phyloP scores from a whole-genome alignment of 805 yeast species.

The Zygosaccharomyces lentus region DNA sequence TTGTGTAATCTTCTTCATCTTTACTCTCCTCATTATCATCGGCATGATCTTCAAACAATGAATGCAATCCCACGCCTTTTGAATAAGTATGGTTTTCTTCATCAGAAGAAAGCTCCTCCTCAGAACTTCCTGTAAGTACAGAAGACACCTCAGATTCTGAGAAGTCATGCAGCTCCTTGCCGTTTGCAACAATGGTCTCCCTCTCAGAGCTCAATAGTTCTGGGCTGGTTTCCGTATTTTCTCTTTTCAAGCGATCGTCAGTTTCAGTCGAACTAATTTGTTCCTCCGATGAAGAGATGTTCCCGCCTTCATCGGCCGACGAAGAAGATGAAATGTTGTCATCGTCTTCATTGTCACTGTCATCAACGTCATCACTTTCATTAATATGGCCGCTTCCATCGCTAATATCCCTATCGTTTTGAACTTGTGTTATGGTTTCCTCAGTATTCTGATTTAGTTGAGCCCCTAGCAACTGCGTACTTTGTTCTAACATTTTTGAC shows the following conservation, averaged over 20 bases:
- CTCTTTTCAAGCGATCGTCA: conserved; percentile 7
- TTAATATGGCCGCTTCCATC: conserved; percentile 17
- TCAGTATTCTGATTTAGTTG: conserved; percentile 50
- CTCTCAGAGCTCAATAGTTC: conserved; percentile 11
- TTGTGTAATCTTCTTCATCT: conserved; percentile 23
- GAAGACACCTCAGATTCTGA: conserved; percentile 14
- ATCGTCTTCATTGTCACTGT: conserved; percentile 14
- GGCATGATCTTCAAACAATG: conserved; percentile 16
- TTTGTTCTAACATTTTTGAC: conserved; percentile 82
- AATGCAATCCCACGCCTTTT: conserved; percentile 16
- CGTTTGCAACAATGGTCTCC: conserved; percentile 7
- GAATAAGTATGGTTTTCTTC: conserved; percentile 15
- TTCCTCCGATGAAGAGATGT: conserved; percentile 20
- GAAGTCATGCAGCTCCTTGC: neutral
- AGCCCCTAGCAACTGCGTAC: conserved; percentile 84
- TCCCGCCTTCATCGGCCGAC: conserved; percentile 12
- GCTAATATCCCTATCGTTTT: conserved; percentile 6
- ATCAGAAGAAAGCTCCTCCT: conserved; percentile 14
- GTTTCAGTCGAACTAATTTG: conserved; percentile 6
- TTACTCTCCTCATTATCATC: conserved; percentile 4
- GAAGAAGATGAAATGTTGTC: conserved; percentile 15
- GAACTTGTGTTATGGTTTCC: conserved; percentile 13
- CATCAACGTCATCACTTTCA: neutral
- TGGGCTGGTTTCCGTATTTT: conserved; percentile 6
- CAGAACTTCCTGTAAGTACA: conserved; percentile 23